These are phyloP conservation scores for Rhipidocladum racemiflorum DNA, from an alignment of 176 grass and related monocot species.

Conservation along the genomic window DNA sequence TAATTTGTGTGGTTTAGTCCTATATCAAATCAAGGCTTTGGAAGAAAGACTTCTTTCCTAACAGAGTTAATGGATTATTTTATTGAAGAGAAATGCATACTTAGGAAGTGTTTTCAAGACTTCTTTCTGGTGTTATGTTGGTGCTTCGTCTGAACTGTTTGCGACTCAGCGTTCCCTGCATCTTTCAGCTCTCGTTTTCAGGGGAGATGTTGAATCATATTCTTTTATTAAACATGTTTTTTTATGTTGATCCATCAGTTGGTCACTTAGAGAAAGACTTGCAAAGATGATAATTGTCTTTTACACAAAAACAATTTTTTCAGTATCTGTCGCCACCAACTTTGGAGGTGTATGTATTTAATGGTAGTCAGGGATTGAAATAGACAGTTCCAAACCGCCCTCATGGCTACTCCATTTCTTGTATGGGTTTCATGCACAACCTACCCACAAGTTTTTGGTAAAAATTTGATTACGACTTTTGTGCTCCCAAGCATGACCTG, in stretches of 20 bases:
- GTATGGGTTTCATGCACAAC: neutral
- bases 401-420: neutral
- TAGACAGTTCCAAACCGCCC: neutral
- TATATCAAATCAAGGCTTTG: constrained; percentile 4
- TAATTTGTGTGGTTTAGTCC: neutral
- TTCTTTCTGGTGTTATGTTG: constrained; percentile 19
- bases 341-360: constrained; percentile 11
- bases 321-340: neutral
- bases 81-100: constrained; percentile 1
- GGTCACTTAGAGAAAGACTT: constrained; percentile 5
- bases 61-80: neutral
- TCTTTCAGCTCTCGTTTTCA: constrained; percentile 39
- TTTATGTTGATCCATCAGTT: neutral
- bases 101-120: neutral
- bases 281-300: neutral
- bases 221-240: neutral
- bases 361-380: neutral
- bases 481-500: neutral
- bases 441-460: neutral
- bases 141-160: constrained; percentile 23
- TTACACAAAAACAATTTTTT: neutral
- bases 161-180: neutral
- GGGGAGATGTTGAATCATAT: constrained; percentile 9
- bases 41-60: neutral
- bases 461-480: neutral